phyloP scores from a whole-genome alignment of 495 filamentous ascomycete genomes.

The Penicillium verhagenii region DNA sequence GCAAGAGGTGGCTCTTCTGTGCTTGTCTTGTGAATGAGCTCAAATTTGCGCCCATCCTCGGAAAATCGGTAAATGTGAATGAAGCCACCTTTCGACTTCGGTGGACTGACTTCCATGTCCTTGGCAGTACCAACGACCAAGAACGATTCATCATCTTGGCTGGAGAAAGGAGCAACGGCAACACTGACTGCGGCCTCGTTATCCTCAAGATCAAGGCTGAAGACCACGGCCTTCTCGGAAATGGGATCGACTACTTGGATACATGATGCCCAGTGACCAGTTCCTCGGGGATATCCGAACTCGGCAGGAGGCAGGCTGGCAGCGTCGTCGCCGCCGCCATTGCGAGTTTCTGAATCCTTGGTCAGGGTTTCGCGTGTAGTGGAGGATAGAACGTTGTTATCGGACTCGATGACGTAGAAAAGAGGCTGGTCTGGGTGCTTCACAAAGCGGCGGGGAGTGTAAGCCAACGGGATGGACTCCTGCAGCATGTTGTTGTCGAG shows the following conservation, averaged over 20 bases:
- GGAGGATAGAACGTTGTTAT: conserved; percentile 81
- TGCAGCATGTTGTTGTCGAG: conserved; percentile 83
- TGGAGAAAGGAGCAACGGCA: conserved; percentile 77
- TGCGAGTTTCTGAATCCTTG: conserved; percentile 60
- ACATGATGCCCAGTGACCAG: conserved; percentile 91
- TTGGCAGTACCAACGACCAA: conserved; percentile 91
- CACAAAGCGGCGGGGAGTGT: conserved; percentile 85
- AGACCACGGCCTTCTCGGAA: conserved; percentile 66
- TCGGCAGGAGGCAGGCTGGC: conserved; percentile 71
- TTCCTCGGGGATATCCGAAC: conserved; percentile 83
- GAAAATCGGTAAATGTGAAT: conserved; percentile 93
- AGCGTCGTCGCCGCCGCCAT: conserved; percentile 75
- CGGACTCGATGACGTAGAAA: conserved; percentile 92
- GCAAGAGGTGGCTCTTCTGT: conserved; percentile 86
- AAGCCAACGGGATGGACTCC: conserved; percentile 81
- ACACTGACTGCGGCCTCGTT: conserved; percentile 92
- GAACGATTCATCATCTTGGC: conserved; percentile 86
- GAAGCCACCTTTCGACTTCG: conserved; percentile 72
- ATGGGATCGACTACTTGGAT: conserved; percentile 87
- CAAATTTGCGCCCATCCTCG: conserved; percentile 78
- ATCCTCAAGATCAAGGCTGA: conserved; percentile 75
- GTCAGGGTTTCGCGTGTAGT: conserved; percentile 69
- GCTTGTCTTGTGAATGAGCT: conserved; percentile 95
- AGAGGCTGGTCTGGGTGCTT: conserved; percentile 83
- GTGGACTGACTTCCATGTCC: conserved; percentile 75